phyloP scores from a whole-genome alignment of 495 filamentous ascomycete species.

The Xylaria sp. region DNA sequence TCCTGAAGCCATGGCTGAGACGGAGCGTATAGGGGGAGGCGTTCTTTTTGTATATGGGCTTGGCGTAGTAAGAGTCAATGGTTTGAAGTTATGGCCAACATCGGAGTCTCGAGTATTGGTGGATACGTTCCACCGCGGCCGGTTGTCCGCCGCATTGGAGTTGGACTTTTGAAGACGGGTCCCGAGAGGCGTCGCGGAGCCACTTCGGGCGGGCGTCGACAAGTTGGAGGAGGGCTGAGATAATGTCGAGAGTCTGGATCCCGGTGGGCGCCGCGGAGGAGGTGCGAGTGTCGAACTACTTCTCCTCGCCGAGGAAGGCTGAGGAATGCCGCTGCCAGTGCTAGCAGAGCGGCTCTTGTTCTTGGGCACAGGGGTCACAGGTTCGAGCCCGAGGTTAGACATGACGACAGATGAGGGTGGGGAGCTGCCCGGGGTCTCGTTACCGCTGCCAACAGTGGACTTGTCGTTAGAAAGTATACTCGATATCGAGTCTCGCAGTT shows the following conservation, averaged over 20 bases:
- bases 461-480: slow-evolving; percentile 88
- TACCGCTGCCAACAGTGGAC: slow-evolving; percentile 72
- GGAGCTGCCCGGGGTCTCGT: slow-evolving; percentile 85
- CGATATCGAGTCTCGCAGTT: slow-evolving; percentile 90
- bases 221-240: slow-evolving; percentile 45
- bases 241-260: slow-evolving; percentile 46
- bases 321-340: slow-evolving; percentile 48
- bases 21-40: slow-evolving; percentile 42
- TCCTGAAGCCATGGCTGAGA: slow-evolving; percentile 46
- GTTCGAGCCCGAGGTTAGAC: slow-evolving; percentile 60
- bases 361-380: slow-evolving; percentile 48
- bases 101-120: slow-evolving; percentile 73
- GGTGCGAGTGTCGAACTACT: slow-evolving; percentile 39
- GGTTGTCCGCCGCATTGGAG: slow-evolving; percentile 57
- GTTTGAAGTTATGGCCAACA: slow-evolving; percentile 73
- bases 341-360: slow-evolving; percentile 51
- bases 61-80: slow-evolving; percentile 66
- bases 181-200: slow-evolving; percentile 63
- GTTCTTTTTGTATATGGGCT: slow-evolving; percentile 64
- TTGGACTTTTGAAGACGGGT: slow-evolving; percentile 57
- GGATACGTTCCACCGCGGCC: slow-evolving; percentile 82
- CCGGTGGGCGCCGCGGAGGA: slow-evolving; percentile 37
- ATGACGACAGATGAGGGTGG: slow-evolving; percentile 89
- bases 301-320: slow-evolving; percentile 47
- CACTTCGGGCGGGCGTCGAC: slow-evolving; percentile 53